Percentiles rank a stretch among this genome's conserved stretches.
Conservation (phyloP, 805 yeast species). For the Millerozyma acaciae region DNA sequence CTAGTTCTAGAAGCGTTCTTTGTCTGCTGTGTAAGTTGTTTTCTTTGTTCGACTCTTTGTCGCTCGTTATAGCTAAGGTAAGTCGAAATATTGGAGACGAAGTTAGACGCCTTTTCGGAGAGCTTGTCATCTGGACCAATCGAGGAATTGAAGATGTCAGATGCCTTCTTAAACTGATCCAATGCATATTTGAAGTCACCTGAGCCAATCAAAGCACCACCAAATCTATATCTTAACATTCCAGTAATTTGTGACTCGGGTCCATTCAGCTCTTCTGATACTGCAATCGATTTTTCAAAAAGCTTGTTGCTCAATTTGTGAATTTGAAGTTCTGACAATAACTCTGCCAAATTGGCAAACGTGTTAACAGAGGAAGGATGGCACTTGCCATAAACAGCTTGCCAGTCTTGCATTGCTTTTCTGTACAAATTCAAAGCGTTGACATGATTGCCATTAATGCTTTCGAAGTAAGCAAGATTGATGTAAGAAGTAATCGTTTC, state of each 20-base stretch:
- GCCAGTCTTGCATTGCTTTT: conserved; percentile 59
- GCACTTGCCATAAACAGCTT: conserved; percentile 50
- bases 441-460: conserved; percentile 50
- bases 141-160: conserved; percentile 49
- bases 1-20: conserved; percentile 5
- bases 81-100: conserved; percentile 57
- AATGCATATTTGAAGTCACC: conserved; percentile 55
- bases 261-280: conserved; percentile 54
- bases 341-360: conserved; percentile 55
- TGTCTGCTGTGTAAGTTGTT: conserved; percentile 17
- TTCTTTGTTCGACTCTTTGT: conserved; percentile 31
- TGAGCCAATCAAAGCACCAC: conserved; percentile 43
- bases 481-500: conserved; percentile 69
- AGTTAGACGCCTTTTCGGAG: conserved; percentile 64
- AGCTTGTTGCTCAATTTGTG: conserved; percentile 50
- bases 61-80: conserved; percentile 42
- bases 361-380: conserved; percentile 73
- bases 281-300: conserved; percentile 48
- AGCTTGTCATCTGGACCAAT: conserved; percentile 66
- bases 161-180: conserved; percentile 53
- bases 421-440: conserved; percentile 61
- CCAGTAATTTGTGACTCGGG: conserved; percentile 59
- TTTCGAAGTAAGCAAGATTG: conserved; percentile 73
- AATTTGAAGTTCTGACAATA: conserved; percentile 46
- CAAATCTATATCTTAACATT: conserved; percentile 59